Percentiles rank a stretch among this genome's conserved stretches.
Conservation (phyloP, 192 early-diverging fungal species). For the Coemansia sp. region DNA sequence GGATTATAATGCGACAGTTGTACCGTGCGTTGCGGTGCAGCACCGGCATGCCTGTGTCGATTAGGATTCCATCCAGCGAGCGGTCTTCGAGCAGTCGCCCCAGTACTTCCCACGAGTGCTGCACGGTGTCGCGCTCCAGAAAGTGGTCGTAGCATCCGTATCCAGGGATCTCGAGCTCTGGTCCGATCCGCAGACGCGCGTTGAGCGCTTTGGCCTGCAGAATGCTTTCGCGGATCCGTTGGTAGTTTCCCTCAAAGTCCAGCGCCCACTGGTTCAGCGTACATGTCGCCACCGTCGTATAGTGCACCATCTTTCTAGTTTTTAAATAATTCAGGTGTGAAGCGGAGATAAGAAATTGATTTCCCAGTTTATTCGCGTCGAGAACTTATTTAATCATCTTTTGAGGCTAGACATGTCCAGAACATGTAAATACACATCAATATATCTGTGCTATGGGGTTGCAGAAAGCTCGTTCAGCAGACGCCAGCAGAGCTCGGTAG, state of each 20-base stretch:
- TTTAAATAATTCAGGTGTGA: too few relatives aligned
- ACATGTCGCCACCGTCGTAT: conserved; percentile 78
- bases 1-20: conserved; percentile 93
- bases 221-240: conserved; percentile 85
- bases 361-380: too few relatives aligned
- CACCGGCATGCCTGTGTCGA: conserved; percentile 97
- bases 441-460: too few relatives aligned
- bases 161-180: conserved; percentile 95
- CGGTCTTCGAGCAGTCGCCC: conserved; percentile 67
- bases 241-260: conserved; percentile 92
- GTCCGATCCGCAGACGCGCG: conserved; percentile 84
- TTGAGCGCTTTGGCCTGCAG: conserved; percentile 75
- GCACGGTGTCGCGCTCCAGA: conserved; percentile 90
- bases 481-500: conserved; percentile 19
- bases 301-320: conserved; percentile 33
- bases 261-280: conserved; percentile 93
- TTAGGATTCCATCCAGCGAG: conserved; percentile 72
- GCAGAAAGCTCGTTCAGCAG: conserved; percentile 7
- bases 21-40: conserved; percentile 89
- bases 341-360: too few relatives aligned
- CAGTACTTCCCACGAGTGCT: conserved; percentile 94
- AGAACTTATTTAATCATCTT: too few relatives aligned
- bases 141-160: conserved; percentile 99
- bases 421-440: too few relatives aligned
- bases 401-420: too few relatives aligned